Evolutionary conservation across 331 rosid genomes (phyloP), one percentile per base, ranked within the genome.

Genomic region (Phaseolus coccineus): DNA sequence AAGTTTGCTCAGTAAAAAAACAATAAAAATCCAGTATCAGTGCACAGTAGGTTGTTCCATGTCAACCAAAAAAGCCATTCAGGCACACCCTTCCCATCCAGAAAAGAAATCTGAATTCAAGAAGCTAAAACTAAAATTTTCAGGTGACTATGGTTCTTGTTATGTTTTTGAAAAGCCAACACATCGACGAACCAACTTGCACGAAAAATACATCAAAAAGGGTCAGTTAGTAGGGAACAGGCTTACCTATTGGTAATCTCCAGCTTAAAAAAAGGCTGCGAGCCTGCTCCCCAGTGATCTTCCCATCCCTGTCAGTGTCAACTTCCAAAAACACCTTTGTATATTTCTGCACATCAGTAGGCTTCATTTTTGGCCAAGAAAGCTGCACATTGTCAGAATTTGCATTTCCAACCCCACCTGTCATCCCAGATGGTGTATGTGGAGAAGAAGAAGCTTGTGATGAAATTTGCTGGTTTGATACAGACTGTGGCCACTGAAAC

Each of bases 291-390:
- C 99, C 97, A 2, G 97, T 93, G 85, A 95, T 91, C 85, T 61
- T 95, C 64, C 99, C 99, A 85, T 95, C 99, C 87, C 91, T 89
- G 80, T 95, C 97, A 19, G 89, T 87, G 86, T 95, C 99, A 69
- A 95, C 97, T 85, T 95, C 96, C 87, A 84, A 83, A 83, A 95
- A 95, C 68, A 95, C 99, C 84, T 91, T 93, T 1, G 87, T 69
- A 80, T 95, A 95, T 86, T 95, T 95, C 83, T 92, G 97, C 71
- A 93, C 92, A 85, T 95, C 97, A 80, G 96, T 81, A 81, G 94
- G 97, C 77, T 88, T 95, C 99, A 95, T 90, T 86, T 95, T 95
- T 81, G 97, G 99, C 99, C 99, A 95, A 47, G 95, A 39, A 85
- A 52, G 71, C 74, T 90, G 97, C 53, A 81, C 83, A 76, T 79